These are phyloP conservation scores for Ophiostoma fasciatum DNA, from an alignment of 2,329 filamentous ascomycete species.

Conservation along the genomic window DNA sequence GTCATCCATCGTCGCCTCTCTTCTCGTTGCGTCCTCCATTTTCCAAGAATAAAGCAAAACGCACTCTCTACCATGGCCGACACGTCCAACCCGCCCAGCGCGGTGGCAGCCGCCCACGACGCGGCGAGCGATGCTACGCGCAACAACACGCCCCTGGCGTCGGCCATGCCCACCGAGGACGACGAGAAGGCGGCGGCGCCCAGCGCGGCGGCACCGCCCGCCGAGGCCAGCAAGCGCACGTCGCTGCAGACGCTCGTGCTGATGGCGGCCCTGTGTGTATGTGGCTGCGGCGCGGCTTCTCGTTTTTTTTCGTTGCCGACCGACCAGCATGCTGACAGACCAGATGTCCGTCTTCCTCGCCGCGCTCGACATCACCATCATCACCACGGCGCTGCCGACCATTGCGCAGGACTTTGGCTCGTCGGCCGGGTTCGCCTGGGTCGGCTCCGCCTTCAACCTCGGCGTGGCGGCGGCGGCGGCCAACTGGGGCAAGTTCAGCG, in stretches of 20 bases:
- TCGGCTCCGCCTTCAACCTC: conserved; percentile 10
- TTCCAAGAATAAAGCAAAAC: too few relatives aligned
- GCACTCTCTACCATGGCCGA: too few relatives aligned
- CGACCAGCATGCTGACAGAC: background rate
- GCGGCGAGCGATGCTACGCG: background rate
- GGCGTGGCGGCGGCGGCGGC: conserved; percentile 18
- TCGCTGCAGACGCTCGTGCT: conserved; percentile 3
- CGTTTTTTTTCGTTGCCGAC: background rate
- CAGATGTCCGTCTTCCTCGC: conserved; percentile 32
- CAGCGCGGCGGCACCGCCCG: too few relatives aligned
- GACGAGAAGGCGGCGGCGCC: conserved; percentile 1
- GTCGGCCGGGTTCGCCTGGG: conserved; percentile 10
- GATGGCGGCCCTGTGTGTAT: conserved; percentile 9
- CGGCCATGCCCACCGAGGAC: background rate
- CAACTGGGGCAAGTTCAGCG: conserved; percentile 20
- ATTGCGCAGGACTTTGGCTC: conserved; percentile 10
- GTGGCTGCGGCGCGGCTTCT: background rate
- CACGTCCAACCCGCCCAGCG: too few relatives aligned
- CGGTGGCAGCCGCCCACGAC: too few relatives aligned
- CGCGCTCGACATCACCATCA: conserved; percentile 28
- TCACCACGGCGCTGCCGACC: conserved; percentile 17
- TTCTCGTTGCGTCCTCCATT: too few relatives aligned
- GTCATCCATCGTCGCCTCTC: too few relatives aligned
- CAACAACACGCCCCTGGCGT: background rate
- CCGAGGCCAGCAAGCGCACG: background rate